Percentiles rank a stretch among this genome's conserved stretches.
phyloP scores from a whole-genome alignment of 208 protist species.

The Leishmania gerbilli region DNA sequence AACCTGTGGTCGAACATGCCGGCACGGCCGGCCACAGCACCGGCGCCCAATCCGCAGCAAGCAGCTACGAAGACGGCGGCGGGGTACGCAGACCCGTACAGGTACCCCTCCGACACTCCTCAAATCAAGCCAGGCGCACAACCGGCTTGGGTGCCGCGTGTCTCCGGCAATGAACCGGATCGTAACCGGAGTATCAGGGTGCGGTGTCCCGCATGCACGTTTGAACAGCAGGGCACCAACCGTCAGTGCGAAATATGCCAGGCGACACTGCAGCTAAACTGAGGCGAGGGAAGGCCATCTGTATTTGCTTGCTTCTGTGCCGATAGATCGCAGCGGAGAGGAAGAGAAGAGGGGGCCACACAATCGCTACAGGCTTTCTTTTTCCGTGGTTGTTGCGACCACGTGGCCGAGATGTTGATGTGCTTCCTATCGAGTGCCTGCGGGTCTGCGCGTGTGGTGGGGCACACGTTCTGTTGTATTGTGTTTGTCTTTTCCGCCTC shows the following conservation, averaged over 20 bases:
- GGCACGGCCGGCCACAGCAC: neutral
- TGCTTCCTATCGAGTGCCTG: neutral
- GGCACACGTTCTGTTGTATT: neutral
- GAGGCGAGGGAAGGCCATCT: neutral
- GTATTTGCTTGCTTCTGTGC: neutral
- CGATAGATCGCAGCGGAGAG: neutral
- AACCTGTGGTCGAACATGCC: conserved; percentile 18
- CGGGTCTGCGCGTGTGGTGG: neutral
- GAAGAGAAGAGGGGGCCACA: neutral
- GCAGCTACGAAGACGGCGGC: neutral
- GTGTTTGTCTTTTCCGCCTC: neutral
- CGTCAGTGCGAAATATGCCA: conserved; percentile 25
- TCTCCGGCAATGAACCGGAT: neutral
- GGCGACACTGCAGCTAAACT: neutral
- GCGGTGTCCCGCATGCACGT: conserved; percentile 50
- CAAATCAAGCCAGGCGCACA: neutral
- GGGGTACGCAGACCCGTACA: conserved; percentile 6
- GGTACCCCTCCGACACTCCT: neutral
- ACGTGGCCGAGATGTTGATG: neutral
- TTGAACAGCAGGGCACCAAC: conserved; percentile 39
- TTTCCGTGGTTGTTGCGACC: neutral
- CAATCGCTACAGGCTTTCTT: neutral
- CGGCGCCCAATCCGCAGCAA: neutral
- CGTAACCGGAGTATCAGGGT: conserved; percentile 22
- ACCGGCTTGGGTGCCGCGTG: neutral